Percentiles rank a stretch among this genome's conserved stretches.
phyloP scores from a whole-genome alignment of 2,329 filamentous ascomycete species.

The Exserohilum rostratum region DNA sequence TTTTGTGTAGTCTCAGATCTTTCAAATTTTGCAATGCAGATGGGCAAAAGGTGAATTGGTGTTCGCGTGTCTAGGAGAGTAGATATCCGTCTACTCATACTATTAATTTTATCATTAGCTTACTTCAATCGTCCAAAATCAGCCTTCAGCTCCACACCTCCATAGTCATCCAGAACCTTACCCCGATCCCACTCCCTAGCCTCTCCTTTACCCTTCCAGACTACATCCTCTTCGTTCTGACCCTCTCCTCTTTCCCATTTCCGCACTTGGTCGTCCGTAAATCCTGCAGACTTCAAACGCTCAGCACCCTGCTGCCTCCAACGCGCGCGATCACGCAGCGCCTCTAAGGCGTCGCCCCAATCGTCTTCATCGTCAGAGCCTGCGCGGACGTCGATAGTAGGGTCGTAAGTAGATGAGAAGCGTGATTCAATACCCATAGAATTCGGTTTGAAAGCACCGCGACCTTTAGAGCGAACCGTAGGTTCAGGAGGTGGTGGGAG shows the following conservation, averaged over 20 bases:
- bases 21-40: too few species aligned
- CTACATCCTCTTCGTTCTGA: conserved; percentile 69
- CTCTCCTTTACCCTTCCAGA: conserved; percentile 75
- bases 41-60: too few species aligned
- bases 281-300: conserved; percentile 76
- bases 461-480: conserved; percentile 48
- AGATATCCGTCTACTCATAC: too few species aligned
- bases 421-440: conserved; percentile 74
- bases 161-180: conserved; percentile 64
- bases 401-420: conserved; percentile 72
- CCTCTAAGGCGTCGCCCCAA: conserved; percentile 82
- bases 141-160: conserved; percentile 57
- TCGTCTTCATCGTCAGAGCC: conserved; percentile 62
- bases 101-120: neutral
- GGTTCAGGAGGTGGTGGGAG: conserved; percentile 59
- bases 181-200: conserved; percentile 70
- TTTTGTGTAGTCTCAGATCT: too few species aligned
- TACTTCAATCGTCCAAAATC: conserved; percentile 53
- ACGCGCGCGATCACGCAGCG: conserved; percentile 76
- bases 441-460: conserved; percentile 39
- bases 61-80: too few species aligned
- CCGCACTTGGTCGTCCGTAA: conserved; percentile 74
- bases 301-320: conserved; percentile 79
- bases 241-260: conserved; percentile 71
- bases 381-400: conserved; percentile 61